Evolutionary conservation across 2,329 filamentous ascomycete species (phyloP), one percentile per base, ranked within the genome.

Genomic region (Pestalotiopsis sp.): DNA sequence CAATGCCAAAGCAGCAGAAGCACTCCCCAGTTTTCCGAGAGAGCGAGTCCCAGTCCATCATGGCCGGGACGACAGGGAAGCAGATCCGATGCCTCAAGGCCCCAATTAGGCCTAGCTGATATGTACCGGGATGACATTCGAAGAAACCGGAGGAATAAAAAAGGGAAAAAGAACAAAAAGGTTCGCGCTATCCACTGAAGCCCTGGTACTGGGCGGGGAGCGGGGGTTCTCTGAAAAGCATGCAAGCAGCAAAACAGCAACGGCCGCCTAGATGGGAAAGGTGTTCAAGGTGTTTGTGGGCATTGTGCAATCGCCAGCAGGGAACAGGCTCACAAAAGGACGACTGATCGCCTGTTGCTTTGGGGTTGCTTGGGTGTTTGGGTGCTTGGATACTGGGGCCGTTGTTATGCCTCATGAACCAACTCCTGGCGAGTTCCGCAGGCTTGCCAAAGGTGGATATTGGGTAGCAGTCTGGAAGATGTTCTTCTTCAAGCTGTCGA

Each of bases 271-370:
- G 36, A 49, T 45, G 14, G 38, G 61, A 38, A 64, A 64, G n/a
- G 61, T n/a, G 27, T 27, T 7, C 9, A 31, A 49, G 38, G 38
- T 25, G 36, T 59, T 36, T 59, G 23, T 31, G 27, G 31, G 9
- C 20, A 64, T 23, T 25, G 39, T 52, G 7, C 61, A 38, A 45
- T 49, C 20, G 61, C 23, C 36, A 31, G 27, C 61, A 23, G 39
- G 36, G 61, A 31, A 64, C 61, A 64, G 25, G 61, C 38, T 64
- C 61, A 20, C 61, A 52, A 25, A 31, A 64, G 20, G 38, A 39
- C 25, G 38, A 38, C n/a, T 49, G 20, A 64, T 52, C 45, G 45
- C 45, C 45, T 52, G 45, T 52, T 52, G 45, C 17, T 52, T n/a
- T 17, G 14, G 45, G 31, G 45, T n/a, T 52, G 45, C 45, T 52